Base-by-base conservation (phyloP, 225 moss, liverwort and hornwort species). In the Bryum argenteum region DNA sequence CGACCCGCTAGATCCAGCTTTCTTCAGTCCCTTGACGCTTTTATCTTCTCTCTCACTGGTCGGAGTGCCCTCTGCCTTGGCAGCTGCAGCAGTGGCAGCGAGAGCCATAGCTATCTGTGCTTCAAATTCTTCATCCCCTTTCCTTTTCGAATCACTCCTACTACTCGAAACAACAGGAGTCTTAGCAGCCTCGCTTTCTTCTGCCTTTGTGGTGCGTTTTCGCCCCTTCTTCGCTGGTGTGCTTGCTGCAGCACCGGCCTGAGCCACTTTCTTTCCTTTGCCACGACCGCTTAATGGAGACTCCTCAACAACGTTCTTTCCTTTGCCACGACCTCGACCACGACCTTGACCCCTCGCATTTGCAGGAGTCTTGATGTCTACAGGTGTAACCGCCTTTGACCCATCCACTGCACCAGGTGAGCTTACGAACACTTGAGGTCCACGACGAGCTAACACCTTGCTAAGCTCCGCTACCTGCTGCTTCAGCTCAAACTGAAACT, bases 91-190 rank as follows among this genome's bases (percentile, higher is more conserved):
- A 52, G 84, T 97, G 57, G 98, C 98, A 54, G 90, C 85, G 44
- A 98, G 80, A 41, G 98, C 98, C 89, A 94, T 83, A 17, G 94
- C 98, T 63, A 94, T 42, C 67, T 98, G 79, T 67, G 81, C 89
- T 71, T 98, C 91, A 75, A 86, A 98, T 67, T 98, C 98, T 44
- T 85, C 86, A 79, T 98, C 94, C 11, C 87, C 86, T 80, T 87
- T 89, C 70, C 87, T 65, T 59, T 83, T 81, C 6, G 80, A 80
- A 52, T 51, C 28, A 14, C 66, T 85, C 83, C 62, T 65, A 79
- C 58, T 72, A 54, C 65, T 74, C 0, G 69, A 26, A 58, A 39
- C 52, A 60, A 52, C 61, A n/a, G 60, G 50, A 59, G 58, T 62
- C 52, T 76, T 71, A 16, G 40, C 23, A 26, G 47, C 61, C 28